phyloP scores from a whole-genome alignment of 1,284 basidiomycete genomes.

The Ustilago tritici region DNA sequence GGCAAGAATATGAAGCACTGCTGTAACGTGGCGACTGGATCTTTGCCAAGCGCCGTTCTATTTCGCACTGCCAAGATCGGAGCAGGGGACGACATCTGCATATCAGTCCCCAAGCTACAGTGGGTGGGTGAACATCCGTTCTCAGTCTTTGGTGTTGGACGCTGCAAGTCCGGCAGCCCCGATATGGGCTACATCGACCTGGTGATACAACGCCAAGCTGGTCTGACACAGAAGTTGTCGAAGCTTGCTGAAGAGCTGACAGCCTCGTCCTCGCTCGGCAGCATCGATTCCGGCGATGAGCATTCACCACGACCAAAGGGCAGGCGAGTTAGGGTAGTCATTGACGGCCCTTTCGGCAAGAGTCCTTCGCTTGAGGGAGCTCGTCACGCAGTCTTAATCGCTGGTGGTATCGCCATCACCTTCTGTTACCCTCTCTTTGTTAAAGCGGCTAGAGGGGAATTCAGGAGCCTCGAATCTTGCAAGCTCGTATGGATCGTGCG shows the following conservation, averaged over 20 bases:
- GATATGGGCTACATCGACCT: conserved; percentile 32
- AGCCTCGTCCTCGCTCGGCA: neutral
- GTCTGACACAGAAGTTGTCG: conserved; percentile 36
- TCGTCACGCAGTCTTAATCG: conserved; percentile 23
- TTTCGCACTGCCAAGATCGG: conserved; percentile 17
- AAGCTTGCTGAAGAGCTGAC: conserved; percentile 3
- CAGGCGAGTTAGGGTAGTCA: conserved; percentile 23
- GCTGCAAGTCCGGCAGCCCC: conserved; percentile 7
- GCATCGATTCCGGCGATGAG: neutral
- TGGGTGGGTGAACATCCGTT: conserved; percentile 49
- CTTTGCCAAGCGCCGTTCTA: neutral
- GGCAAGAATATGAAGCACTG: neutral
- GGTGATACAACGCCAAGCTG: conserved; percentile 24
- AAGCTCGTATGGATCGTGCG: conserved; percentile 42
- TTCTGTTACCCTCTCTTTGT: conserved; percentile 41
- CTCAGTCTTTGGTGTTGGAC: conserved; percentile 38
- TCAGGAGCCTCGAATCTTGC: conserved; percentile 21
- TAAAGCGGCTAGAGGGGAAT: conserved; percentile 18
- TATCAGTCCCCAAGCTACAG: conserved; percentile 41
- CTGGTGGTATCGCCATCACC: conserved; percentile 52
- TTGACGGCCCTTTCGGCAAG: conserved; percentile 48
- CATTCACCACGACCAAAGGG: conserved; percentile 5
- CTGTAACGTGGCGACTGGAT: neutral
- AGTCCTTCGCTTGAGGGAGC: conserved; percentile 12
- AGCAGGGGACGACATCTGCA: conserved; percentile 37